phyloP scores from a whole-genome alignment of 2,329 filamentous ascomycete genomes.

The Penicillium sp. region DNA sequence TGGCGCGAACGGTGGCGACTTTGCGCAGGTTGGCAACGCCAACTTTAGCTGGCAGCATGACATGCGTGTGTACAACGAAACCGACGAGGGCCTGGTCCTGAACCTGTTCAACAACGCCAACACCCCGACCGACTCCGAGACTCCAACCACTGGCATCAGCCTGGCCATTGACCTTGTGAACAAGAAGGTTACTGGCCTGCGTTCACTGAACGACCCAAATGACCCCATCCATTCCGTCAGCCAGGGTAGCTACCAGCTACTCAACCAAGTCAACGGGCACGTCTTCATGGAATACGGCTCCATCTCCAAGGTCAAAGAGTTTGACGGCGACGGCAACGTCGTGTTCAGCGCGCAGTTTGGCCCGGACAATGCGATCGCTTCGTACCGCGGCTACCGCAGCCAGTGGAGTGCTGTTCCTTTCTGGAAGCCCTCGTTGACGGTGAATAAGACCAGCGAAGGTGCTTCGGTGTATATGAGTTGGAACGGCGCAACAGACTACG shows the following conservation, averaged over 20 bases:
- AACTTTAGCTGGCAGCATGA: conserved; percentile 34
- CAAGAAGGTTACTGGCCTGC: conserved; percentile 12
- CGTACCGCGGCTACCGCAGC: conserved; percentile 33
- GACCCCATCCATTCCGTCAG: conserved; percentile 21
- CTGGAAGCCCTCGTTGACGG: conserved; percentile 19
- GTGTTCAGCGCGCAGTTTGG: conserved; percentile 35
- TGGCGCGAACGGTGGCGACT: conserved; percentile 21
- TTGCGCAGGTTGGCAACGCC: conserved; percentile 16
- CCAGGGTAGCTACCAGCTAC: conserved; percentile 29
- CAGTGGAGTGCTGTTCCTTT: conserved; percentile 24
- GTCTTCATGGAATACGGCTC: conserved; percentile 37
- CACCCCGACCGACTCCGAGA: conserved; percentile 9
- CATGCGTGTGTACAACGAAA: conserved; percentile 36
- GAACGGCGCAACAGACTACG: conserved; percentile 41
- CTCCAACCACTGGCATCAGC: conserved; percentile 25
- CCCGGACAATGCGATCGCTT: conserved; percentile 24
- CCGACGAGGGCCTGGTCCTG: conserved; percentile 30
- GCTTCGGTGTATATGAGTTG: conserved; percentile 40
- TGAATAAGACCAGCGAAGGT: conserved; percentile 1
- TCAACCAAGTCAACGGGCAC: conserved; percentile 13
- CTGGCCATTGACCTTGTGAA: conserved; percentile 21
- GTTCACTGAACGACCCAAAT: conserved; percentile 20
- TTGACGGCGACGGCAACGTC: conserved; percentile 27
- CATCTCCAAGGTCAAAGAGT: conserved; percentile 35
- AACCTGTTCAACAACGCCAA: conserved; percentile 34